A percentile compares a stretch with the other conserved stretches of the same genome.
Evolutionary conservation across 2,329 filamentous ascomycete species (phyloP).

Genomic region (Pseudogymnoascus sp.): DNA sequence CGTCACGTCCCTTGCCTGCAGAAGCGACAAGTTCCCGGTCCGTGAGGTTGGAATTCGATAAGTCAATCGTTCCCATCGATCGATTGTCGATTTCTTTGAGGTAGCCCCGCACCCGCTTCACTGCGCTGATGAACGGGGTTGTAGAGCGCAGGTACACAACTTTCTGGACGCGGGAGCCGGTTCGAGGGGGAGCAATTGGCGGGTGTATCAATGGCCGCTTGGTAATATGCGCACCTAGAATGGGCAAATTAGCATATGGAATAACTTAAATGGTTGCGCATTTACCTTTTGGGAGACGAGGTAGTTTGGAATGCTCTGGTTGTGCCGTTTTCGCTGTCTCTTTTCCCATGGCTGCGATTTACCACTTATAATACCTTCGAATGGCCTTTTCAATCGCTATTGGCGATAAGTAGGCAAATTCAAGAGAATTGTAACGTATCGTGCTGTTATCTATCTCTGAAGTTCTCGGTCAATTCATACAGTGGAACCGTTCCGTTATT

Average conservation of each 20-base stretch:
- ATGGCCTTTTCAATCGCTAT: neutral
- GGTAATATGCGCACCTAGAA: conserved; percentile 23
- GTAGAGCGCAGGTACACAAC: conserved; percentile 25
- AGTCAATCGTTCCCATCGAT: conserved; percentile 16
- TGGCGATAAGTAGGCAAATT: neutral
- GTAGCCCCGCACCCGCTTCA: conserved; percentile 25
- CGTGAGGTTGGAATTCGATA: conserved; percentile 1
- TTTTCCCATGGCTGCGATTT: neutral
- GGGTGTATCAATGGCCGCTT: conserved; percentile 30
- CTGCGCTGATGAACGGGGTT: conserved; percentile 24
- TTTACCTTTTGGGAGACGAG: conserved; percentile 19
- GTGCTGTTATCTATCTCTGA: neutral
- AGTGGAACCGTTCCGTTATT: conserved; percentile 1
- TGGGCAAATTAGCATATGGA: neutral
- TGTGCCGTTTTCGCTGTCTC: conserved; percentile 14
- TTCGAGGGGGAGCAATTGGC: conserved; percentile 19
- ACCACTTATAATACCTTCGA: neutral
- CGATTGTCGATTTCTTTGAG: conserved; percentile 23
- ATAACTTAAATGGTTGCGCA: neutral
- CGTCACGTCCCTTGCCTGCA: conserved; percentile 15
- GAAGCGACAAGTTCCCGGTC: conserved; percentile 17
- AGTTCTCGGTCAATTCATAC: neutral
- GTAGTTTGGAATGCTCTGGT: conserved; percentile 17
- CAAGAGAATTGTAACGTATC: neutral
- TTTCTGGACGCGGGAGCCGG: conserved; percentile 20